Evolutionary conservation across 805 yeast species (phyloP), one percentile per base, ranked within the genome.

Genomic region (Ogataea henricii): DNA sequence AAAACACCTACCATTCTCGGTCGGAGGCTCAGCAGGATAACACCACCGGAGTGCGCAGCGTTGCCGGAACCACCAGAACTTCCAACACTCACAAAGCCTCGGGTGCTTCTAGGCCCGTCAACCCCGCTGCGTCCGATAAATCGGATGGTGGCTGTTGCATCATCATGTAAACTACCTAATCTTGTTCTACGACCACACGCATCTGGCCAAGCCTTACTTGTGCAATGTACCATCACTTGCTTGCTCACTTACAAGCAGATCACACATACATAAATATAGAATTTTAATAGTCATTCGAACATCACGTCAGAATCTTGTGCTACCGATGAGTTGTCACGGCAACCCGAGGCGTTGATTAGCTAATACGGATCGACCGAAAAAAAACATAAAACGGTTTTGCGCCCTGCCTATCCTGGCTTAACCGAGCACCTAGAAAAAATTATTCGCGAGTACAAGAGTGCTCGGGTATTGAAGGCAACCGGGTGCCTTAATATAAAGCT

Each of bases 381-480:
- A 30, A 30, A 30, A 30, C 34, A 9, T 8, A 30, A 30, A 30
- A 30, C 34, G 34, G 34, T 30, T 14, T 17, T 30, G 34, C 18
- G 16, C 18, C 14, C 34, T 30, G 18, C 7, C 7, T n/a, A 30
- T 8, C 37, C 37, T 34, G 20, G n/a, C 3, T 14, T 37, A 37
- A 23, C 40, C 40, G 40, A 37, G 40, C 13, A 16, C 18, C 34
- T 30, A n/a, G 14, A 12, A 35, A 35, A 23, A 17, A 17, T 7
- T 8, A 16, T 35, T 21, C 27, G 27, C 39, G 39, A 13, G 13
- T n/a, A 4, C 10, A 9, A 13, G 14, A 16, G 22, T 17, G 25
- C 39, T 39, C 42, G 42, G 42, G 21, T 39, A 39, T 17, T 17
- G 25, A 12, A 39, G 42, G 42, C 13, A 12, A 16, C 20, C 14